Base-by-base conservation (phyloP, 2,329 filamentous ascomycete species). In the Colletotrichum sp. region DNA sequence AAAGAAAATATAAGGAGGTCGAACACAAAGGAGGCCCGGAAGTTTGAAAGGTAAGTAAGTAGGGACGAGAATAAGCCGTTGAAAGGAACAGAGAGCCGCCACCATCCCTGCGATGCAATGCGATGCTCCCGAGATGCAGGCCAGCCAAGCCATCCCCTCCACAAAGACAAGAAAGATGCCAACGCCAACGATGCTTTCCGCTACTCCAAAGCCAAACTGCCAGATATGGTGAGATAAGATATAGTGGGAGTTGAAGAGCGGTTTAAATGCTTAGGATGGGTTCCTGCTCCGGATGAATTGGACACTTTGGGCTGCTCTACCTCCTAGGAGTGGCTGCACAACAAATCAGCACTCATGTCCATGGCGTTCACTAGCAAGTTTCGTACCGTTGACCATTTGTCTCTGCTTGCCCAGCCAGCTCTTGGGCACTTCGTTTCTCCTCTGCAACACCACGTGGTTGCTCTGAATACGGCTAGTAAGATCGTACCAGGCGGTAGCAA, bases 391-490 rank as follows among this genome's bases (percentile, higher is more conserved):
- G 77, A 93, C 90, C 86, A 92, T 87, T 80, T 92, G 90, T 81
- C 94, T 90, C 87, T 97, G 94, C 86, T 94, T 95, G 79, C 94
- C 94, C 78, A 97, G 85, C 94, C 94, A 97, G 84, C 94, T 96
- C 83, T 91, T 93, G 16, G 94, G 93, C 77, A 90, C 90, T 78
- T 96, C 94, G 78, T 91, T 91, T 77, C 93, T 89, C 77, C 95
- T 87, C 80, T 95, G 93, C 75, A 97, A 84, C 69, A 94, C 91
- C 55, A 96, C 93, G 75, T 94, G 94, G 81, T 96, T 96, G 85
- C 93, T 95, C 84, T 97, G 94, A 77, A 97, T 83, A 66, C 95
- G 89, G 80, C 89, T 92, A 31, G 93, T 92, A 79, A 97, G 89
- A 82, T 96, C 94, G 84, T 96, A 96, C 94, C 94, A 97, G 3